Percentiles rank a stretch among this genome's conserved stretches.
Conservation (phyloP, 2,329 filamentous ascomycete species). For the Alternaria triticimaculans region DNA sequence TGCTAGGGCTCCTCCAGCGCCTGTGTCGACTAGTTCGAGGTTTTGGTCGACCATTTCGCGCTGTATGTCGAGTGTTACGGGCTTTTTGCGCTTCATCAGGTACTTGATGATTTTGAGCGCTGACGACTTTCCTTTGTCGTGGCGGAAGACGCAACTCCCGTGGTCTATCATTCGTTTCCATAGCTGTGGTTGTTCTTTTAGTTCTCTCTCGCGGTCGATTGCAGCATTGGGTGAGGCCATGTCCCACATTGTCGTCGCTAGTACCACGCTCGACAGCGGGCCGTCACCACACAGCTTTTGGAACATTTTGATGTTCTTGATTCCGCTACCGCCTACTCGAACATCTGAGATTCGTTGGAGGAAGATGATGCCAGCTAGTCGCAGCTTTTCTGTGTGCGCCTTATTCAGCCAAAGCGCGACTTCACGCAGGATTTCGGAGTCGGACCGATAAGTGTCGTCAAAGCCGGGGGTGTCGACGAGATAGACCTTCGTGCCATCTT, state of each 20-base stretch:
- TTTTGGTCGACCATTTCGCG: constrained; percentile 20
- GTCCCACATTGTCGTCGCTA: constrained; percentile 55
- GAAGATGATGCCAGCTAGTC: constrained; percentile 56
- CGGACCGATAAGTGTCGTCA: constrained; percentile 53
- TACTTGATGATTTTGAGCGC: constrained; percentile 15
- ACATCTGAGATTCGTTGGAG: constrained; percentile 55
- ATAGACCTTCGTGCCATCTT: constrained; percentile 1
- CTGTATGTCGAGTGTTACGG: constrained; percentile 18
- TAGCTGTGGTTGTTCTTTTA: not conserved
- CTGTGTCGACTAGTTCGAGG: constrained; percentile 7
- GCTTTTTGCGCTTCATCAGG: constrained; percentile 7
- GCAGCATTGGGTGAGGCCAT: not conserved
- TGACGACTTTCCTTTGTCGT: constrained; percentile 10
- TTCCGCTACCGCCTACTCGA: constrained; percentile 49
- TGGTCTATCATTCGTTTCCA: constrained; percentile 21
- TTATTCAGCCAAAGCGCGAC: constrained; percentile 51
- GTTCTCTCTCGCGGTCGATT: not conserved
- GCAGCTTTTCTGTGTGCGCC: constrained; percentile 39
- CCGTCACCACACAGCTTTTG: constrained; percentile 53
- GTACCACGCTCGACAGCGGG: constrained; percentile 50
- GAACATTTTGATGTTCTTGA: constrained; percentile 56
- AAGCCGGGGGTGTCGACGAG: constrained; percentile 60
- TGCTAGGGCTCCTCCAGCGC: constrained; percentile 7
- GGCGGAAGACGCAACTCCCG: constrained; percentile 18
- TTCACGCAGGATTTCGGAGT: constrained; percentile 54